Evolutionary conservation across 108 stramenopile genomes (phyloP).

Genomic region (Mediolabrus comicus): DNA sequence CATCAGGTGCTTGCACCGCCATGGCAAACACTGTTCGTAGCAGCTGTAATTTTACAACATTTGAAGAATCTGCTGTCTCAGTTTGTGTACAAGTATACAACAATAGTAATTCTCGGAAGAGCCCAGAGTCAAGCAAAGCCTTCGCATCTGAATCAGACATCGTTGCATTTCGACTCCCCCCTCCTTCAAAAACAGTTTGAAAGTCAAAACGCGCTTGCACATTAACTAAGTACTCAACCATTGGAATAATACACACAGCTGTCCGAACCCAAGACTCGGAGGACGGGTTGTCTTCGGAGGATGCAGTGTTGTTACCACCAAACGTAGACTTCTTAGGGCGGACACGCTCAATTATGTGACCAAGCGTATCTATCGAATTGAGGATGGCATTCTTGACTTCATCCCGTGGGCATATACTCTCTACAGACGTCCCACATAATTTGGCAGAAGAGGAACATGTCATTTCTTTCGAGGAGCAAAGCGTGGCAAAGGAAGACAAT

Average conservation of each 20-base stretch:
- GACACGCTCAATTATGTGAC: constrained; percentile 28
- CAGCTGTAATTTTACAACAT: constrained; percentile 30
- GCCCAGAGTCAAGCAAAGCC: constrained; percentile 36
- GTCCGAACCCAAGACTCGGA: constrained; percentile 33
- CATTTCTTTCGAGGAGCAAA: constrained; percentile 44
- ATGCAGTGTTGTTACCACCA: not conserved
- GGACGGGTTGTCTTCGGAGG: not conserved
- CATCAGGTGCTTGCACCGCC: constrained; percentile 17
- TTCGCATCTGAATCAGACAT: constrained; percentile 38
- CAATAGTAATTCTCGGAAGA: constrained; percentile 40
- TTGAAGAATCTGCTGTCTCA: not conserved
- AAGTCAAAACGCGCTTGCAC: constrained; percentile 41
- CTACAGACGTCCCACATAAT: constrained; percentile 26
- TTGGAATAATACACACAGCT: constrained; percentile 35
- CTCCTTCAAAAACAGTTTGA: constrained; percentile 37
- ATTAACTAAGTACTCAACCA: constrained; percentile 41
- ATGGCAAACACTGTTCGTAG: constrained; percentile 38
- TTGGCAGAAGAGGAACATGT: constrained; percentile 19
- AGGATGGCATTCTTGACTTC: constrained; percentile 35
- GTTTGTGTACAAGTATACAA: constrained; percentile 16
- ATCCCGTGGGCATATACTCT: constrained; percentile 41
- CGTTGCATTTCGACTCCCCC: constrained; percentile 13
- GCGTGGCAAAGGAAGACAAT: constrained; percentile 21
- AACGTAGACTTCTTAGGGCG: constrained; percentile 12
- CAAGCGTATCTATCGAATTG: constrained; percentile 27